These are phyloP conservation scores for Taiozyma sp. DNA, from an alignment of 1,139 yeast species.

Conservation along the genomic window DNA sequence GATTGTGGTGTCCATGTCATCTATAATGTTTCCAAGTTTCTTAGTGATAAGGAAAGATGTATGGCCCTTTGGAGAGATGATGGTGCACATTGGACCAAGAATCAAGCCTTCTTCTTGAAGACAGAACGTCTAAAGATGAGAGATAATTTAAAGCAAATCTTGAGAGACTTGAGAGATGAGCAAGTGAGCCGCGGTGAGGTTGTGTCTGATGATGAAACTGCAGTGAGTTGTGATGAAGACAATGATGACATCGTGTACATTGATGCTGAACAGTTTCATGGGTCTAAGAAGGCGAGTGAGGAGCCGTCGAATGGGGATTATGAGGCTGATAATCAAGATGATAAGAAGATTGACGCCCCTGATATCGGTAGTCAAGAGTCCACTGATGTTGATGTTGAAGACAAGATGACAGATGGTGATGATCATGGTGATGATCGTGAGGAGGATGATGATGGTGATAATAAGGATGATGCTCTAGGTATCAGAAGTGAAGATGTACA, in stretches of 20 bases:
- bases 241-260: constrained; percentile 18
- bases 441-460: not conserved
- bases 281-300: constrained; percentile 1
- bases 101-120: constrained; percentile 29
- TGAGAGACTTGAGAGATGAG: constrained; percentile 31
- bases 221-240: constrained; percentile 1
- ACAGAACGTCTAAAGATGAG: constrained; percentile 33
- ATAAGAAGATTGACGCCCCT: not conserved
- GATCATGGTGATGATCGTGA: too few species aligned
- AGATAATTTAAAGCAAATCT: constrained; percentile 28
- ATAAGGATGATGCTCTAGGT: not conserved
- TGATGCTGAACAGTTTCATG: constrained; percentile 18
- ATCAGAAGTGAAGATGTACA: not conserved
- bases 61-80: constrained; percentile 43
- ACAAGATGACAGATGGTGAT: too few species aligned
- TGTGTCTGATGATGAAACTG: constrained; percentile 3
- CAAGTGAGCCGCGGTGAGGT: constrained; percentile 30
- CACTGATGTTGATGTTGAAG: not conserved
- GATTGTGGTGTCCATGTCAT: constrained; percentile 96
- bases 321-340: not conserved
- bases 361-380: too few species aligned
- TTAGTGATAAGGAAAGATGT: constrained; percentile 45
- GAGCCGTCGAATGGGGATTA: not conserved
- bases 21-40: constrained; percentile 65
- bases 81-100: constrained; percentile 11